These are phyloP conservation scores for Iberis pinnata DNA, from an alignment of 345 rosid species.

Conservation along the genomic window DNA sequence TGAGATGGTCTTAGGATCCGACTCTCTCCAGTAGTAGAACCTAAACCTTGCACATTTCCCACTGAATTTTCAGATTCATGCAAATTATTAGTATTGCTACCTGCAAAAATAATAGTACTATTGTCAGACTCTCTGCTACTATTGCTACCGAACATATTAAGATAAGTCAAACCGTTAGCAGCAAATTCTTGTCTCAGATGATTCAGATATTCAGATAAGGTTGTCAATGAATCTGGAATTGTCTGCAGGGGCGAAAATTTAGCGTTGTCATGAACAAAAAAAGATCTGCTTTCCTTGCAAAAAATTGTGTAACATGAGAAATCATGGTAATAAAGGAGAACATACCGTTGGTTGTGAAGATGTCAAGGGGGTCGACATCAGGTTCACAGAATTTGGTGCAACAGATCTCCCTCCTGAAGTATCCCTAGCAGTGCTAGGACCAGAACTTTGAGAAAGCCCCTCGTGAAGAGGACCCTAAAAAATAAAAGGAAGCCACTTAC, in stretches of 20 bases:
- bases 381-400: slow-evolving; percentile 20
- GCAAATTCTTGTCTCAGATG: slow-evolving; percentile 43
- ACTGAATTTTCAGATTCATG: slow-evolving; percentile 24
- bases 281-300: not conserved
- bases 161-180: slow-evolving; percentile 32
- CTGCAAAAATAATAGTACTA: slow-evolving; percentile 21
- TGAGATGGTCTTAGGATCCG: slow-evolving; percentile 46
- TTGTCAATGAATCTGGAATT: slow-evolving; percentile 49
- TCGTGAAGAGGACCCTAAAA: slow-evolving; percentile 27
- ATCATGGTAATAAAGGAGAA: slow-evolving; percentile 6
- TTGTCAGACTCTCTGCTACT: slow-evolving; percentile 4
- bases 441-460: slow-evolving; percentile 24
- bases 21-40: slow-evolving; percentile 28
- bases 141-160: not conserved
- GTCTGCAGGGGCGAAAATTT: slow-evolving; percentile 29
- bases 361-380: slow-evolving; percentile 33
- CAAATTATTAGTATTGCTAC: slow-evolving; percentile 31
- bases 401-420: slow-evolving; percentile 21
- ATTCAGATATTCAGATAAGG: slow-evolving; percentile 44
- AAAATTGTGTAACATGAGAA: not conserved
- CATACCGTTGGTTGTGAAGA: slow-evolving; percentile 38
- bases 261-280: not conserved
- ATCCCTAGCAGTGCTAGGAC: slow-evolving; percentile 14
- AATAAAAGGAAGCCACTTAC: slow-evolving; percentile 15
- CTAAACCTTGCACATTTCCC: slow-evolving; percentile 33